Conservation (phyloP, 352 stramenopile species). For the Phytopythium aichiense region DNA sequence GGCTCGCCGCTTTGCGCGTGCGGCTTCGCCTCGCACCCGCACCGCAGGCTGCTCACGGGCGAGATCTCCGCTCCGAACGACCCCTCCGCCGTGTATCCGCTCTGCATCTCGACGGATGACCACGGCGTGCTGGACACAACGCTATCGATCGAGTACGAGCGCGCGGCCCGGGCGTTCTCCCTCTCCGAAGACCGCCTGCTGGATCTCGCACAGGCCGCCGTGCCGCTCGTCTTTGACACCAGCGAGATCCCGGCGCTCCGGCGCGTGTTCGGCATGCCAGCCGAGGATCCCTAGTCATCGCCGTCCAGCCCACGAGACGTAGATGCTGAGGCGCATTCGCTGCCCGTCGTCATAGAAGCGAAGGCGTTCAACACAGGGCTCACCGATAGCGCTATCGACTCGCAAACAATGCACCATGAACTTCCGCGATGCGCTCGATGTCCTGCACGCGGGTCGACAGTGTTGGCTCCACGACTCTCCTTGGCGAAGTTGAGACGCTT, state of each 20-base stretch:
- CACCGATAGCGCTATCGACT: too few relatives aligned
- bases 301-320: not conserved
- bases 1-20: conserved; percentile 39
- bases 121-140: conserved; percentile 90
- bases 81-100: conserved; percentile 39
- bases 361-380: too few relatives aligned
- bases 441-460: too few relatives aligned
- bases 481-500: too few relatives aligned
- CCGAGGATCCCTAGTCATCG: not conserved
- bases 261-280: conserved; percentile 19
- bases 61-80: conserved; percentile 23
- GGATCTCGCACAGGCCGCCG: conserved; percentile 37
- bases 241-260: conserved; percentile 24
- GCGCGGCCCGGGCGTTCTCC: conserved; percentile 70
- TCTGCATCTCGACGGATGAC: conserved; percentile 93
- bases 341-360: not conserved
- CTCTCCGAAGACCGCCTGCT: conserved; percentile 45
- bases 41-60: conserved; percentile 49
- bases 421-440: too few relatives aligned
- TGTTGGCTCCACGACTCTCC: too few relatives aligned
- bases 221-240: conserved; percentile 61
- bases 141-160: conserved; percentile 83
- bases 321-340: not conserved
- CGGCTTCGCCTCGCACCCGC: conserved; percentile 80
- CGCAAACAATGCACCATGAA: too few relatives aligned